phyloP scores from a whole-genome alignment of 1,284 basidiomycete genomes.

The Boletus coffeatus region DNA sequence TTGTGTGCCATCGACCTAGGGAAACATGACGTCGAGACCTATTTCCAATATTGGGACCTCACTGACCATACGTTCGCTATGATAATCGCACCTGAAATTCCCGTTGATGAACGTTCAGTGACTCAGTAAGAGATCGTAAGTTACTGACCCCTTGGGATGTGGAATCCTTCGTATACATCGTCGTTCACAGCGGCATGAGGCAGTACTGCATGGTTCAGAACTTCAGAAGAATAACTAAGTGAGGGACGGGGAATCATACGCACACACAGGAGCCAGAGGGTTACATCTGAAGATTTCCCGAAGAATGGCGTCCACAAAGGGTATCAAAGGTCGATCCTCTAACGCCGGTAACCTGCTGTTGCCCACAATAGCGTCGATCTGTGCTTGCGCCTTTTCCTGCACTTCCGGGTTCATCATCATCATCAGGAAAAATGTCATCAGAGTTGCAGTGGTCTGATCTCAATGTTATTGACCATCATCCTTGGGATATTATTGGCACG shows the following conservation, averaged over 20 bases:
- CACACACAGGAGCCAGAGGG: slow-evolving; percentile 15
- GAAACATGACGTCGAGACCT: neutral
- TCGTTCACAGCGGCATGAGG: slow-evolving; percentile 10
- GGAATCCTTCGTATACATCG: slow-evolving; percentile 12
- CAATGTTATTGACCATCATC: neutral
- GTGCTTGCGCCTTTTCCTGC: slow-evolving; percentile 27
- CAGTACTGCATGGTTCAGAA: slow-evolving; percentile 1
- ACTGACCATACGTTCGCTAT: slow-evolving; percentile 10
- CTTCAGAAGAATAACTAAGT: neutral
- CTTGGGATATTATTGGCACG: neutral
- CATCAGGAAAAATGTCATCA: slow-evolving; percentile 30
- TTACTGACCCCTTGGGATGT: slow-evolving; percentile 11
- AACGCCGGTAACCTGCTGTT: slow-evolving; percentile 7
- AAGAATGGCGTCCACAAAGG: slow-evolving; percentile 29
- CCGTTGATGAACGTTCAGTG: neutral
- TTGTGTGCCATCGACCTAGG: slow-evolving; percentile 12
- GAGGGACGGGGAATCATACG: neutral
- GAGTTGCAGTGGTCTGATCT: slow-evolving; percentile 1
- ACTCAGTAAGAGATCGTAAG: neutral
- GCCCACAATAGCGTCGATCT: slow-evolving; percentile 32
- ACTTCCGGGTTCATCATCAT: slow-evolving; percentile 31
- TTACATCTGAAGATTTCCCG: slow-evolving; percentile 22
- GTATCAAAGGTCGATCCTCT: slow-evolving; percentile 25
- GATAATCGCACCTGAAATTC: slow-evolving; percentile 3
- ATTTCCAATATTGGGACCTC: neutral